Evolutionary conservation across 108 stramenopile genomes (phyloP).

Genomic region (Hondaea fermentalgiana): DNA sequence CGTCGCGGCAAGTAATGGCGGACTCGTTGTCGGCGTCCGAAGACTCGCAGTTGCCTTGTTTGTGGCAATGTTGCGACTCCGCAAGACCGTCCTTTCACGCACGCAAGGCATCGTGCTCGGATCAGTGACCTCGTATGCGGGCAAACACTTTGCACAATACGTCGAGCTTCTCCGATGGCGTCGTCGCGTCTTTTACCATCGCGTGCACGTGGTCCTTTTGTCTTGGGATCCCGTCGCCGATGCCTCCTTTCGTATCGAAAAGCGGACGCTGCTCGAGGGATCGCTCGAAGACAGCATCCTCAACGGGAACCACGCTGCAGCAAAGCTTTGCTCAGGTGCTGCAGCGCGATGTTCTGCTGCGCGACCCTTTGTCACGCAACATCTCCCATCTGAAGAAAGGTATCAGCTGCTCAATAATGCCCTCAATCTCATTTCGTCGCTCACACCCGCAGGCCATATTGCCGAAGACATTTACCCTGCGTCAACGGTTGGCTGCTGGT

Average conservation of each 20-base stretch:
- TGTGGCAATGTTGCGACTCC: background rate
- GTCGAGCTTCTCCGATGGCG: conserved; percentile 4
- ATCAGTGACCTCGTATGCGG: background rate
- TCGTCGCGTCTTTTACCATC: background rate
- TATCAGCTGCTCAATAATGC: background rate
- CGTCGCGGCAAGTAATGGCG: background rate
- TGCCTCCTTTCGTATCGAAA: background rate
- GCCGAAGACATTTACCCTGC: background rate
- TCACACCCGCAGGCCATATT: background rate
- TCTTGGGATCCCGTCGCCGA: background rate
- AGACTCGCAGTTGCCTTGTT: background rate
- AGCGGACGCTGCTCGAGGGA: background rate
- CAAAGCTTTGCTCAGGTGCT: background rate
- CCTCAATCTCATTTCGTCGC: conserved; percentile 2
- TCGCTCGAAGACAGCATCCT: background rate
- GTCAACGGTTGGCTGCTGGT: background rate
- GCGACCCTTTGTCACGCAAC: background rate
- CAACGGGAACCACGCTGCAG: background rate
- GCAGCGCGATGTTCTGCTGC: background rate
- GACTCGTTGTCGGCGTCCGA: background rate
- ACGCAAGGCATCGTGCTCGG: background rate
- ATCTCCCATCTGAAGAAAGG: background rate
- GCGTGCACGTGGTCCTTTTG: background rate
- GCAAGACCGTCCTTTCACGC: background rate
- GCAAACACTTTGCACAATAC: background rate